phyloP scores from a whole-genome alignment of 1,139 yeast genomes.

The Hemisphaericaspora xylanilytica region DNA sequence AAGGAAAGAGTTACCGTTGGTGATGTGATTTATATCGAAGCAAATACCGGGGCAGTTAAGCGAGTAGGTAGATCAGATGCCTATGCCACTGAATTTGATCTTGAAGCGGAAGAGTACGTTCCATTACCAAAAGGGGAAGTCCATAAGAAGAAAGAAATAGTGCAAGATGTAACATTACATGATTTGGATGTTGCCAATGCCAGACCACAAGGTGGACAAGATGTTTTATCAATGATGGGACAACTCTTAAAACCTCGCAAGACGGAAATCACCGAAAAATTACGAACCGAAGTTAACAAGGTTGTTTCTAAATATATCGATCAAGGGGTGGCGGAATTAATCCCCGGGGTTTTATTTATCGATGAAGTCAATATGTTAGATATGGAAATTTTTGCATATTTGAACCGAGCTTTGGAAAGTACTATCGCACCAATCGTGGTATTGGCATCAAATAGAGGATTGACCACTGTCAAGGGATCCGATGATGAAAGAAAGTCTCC shows the following conservation, averaged over 20 bases:
- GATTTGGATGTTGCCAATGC: constrained; percentile 96
- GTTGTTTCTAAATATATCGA: constrained; percentile 95
- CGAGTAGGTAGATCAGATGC: constrained; percentile 98
- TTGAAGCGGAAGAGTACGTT: constrained; percentile 98
- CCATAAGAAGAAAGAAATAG: constrained; percentile 96
- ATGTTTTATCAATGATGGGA: constrained; percentile 98
- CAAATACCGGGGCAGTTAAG: constrained; percentile 96
- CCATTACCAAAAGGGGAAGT: constrained; percentile 99
- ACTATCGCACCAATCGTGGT: constrained; percentile 92
- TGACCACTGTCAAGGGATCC: constrained; percentile 88
- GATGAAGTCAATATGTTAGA: constrained; percentile 99
- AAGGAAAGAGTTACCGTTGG: constrained; percentile 94
- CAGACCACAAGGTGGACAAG: constrained; percentile 98
- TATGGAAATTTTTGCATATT: constrained; percentile 89
- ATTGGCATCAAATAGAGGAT: constrained; percentile 91
- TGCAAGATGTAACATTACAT: constrained; percentile 94
- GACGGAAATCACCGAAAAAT: constrained; percentile 97
- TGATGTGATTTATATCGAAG: constrained; percentile 94
- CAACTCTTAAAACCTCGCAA: constrained; percentile 93
- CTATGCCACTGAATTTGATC: constrained; percentile 95
- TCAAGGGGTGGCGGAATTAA: constrained; percentile 96
- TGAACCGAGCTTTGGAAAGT: constrained; percentile 90
- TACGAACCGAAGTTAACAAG: constrained; percentile 89
- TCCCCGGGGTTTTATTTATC: constrained; percentile 95
- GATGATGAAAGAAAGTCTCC: constrained; percentile 76